A percentile compares a stretch with the other conserved stretches of the same genome.
Evolutionary conservation across 2,329 filamentous ascomycete species (phyloP).

Genomic region (Penicillium sp.): DNA sequence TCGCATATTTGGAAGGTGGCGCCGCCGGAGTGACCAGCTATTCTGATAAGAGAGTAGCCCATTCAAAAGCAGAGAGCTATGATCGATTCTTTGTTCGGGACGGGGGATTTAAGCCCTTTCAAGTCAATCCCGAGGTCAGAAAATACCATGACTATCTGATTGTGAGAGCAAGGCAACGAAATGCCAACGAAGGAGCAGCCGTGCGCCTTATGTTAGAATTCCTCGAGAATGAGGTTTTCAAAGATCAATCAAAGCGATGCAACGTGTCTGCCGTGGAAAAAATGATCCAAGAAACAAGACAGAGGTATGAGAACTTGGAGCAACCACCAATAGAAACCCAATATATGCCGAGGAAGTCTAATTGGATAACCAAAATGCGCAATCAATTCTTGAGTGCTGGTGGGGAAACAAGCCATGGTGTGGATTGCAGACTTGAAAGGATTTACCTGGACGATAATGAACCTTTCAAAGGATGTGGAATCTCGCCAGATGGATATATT

Average conservation of each 20-base stretch:
- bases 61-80: constrained; percentile 22
- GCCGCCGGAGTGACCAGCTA: constrained; percentile 24
- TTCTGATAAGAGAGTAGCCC: constrained; percentile 16
- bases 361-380: background rate
- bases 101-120: background rate
- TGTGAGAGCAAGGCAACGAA: background rate
- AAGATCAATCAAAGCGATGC: constrained; percentile 21
- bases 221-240: constrained; percentile 27
- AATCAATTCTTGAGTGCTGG: background rate
- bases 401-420: background rate
- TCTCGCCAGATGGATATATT: constrained; percentile 26
- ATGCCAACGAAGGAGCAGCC: constrained; percentile 19
- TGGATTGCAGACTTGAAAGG: background rate
- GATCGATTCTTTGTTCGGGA: constrained; percentile 10
- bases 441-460: constrained; percentile 12
- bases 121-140: constrained; percentile 9
- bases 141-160: constrained; percentile 16
- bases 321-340: background rate
- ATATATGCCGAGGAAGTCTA: background rate
- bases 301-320: background rate
- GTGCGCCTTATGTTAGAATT: constrained; percentile 27
- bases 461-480: constrained; percentile 28
- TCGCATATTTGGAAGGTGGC: constrained; percentile 39
- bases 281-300: constrained; percentile 13
- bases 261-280: constrained; percentile 20